phyloP scores from a whole-genome alignment of 2,329 filamentous ascomycete genomes.

The Botrytis pseudocinerea region DNA sequence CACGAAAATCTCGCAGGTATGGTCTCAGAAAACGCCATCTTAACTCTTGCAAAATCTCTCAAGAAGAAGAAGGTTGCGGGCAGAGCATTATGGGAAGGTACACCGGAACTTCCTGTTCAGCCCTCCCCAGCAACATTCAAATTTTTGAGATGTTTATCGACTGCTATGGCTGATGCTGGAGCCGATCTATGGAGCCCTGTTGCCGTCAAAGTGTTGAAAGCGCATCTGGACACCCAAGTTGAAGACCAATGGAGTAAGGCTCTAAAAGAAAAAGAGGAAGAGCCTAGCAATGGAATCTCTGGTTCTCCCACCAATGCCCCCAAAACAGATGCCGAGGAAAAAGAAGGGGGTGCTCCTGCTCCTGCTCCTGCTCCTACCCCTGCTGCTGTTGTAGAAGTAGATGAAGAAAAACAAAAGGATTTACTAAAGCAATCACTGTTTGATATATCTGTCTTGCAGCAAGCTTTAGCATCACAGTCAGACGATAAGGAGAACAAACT shows the following conservation, averaged over 20 bases:
- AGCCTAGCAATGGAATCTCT: conserved; percentile 27
- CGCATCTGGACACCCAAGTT: conserved; percentile 53
- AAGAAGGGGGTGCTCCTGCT: conserved; percentile 9
- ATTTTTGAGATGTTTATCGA: conserved; percentile 65
- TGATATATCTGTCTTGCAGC: conserved; percentile 55
- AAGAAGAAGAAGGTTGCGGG: conserved; percentile 56
- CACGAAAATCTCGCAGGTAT: conserved; percentile 60
- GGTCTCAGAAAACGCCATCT: conserved; percentile 52
- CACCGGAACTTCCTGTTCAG: conserved; percentile 72
- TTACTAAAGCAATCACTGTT: conserved; percentile 62
- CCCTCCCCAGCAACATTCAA: conserved; percentile 74
- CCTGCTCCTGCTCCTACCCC: neutral
- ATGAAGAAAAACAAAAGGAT: conserved; percentile 42
- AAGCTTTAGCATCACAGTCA: conserved; percentile 50
- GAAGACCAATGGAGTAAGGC: conserved; percentile 43
- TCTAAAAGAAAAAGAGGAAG: conserved; percentile 29
- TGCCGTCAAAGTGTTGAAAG: conserved; percentile 65
- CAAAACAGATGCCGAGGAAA: neutral
- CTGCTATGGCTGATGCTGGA: conserved; percentile 68
- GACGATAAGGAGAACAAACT: conserved; percentile 46
- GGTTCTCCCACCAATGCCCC: conserved; percentile 9
- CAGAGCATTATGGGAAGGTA: conserved; percentile 76
- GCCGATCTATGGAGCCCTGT: conserved; percentile 78
- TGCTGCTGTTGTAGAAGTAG: neutral
- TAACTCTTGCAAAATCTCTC: conserved; percentile 48